phyloP scores from a whole-genome alignment of 148 eudicot genomes.

The Rhododendron vialii region DNA sequence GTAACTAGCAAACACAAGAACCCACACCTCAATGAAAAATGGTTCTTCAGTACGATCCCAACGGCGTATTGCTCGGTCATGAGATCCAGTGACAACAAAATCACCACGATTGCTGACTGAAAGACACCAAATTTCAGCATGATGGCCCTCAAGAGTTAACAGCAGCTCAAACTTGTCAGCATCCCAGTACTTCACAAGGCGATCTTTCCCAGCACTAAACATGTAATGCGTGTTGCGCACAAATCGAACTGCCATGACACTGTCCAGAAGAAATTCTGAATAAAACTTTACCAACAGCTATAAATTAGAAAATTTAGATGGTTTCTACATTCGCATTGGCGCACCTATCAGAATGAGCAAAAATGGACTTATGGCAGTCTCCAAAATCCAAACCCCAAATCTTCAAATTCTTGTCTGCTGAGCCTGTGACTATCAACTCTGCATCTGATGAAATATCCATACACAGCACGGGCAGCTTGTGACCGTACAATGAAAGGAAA shows the following conservation, averaged over 20 bases:
- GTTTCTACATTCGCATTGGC: background rate
- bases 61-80: constrained; percentile 87
- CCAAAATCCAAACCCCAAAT: constrained; percentile 99
- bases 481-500: constrained; percentile 77
- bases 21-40: constrained; percentile 79
- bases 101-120: constrained; percentile 92
- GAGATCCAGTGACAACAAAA: constrained; percentile 93
- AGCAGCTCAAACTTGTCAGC: constrained; percentile 98
- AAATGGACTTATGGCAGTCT: constrained; percentile 93
- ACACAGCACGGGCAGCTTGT: constrained; percentile 87
- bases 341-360: constrained; percentile 95
- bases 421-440: constrained; percentile 85
- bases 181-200: constrained; percentile 93
- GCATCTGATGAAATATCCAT: constrained; percentile 99
- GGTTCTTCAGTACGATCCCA: constrained; percentile 99
- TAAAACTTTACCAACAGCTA: background rate
- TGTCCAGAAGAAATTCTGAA: constrained; percentile 28
- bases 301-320: background rate
- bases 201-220: constrained; percentile 96
- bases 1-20: background rate
- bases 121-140: constrained; percentile 91
- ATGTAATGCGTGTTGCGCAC: constrained; percentile 85
- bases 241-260: constrained; percentile 96
- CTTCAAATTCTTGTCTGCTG: constrained; percentile 90
- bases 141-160: constrained; percentile 90